phyloP scores from a whole-genome alignment of 495 filamentous ascomycete genomes.

The Lichina pygmaea region DNA sequence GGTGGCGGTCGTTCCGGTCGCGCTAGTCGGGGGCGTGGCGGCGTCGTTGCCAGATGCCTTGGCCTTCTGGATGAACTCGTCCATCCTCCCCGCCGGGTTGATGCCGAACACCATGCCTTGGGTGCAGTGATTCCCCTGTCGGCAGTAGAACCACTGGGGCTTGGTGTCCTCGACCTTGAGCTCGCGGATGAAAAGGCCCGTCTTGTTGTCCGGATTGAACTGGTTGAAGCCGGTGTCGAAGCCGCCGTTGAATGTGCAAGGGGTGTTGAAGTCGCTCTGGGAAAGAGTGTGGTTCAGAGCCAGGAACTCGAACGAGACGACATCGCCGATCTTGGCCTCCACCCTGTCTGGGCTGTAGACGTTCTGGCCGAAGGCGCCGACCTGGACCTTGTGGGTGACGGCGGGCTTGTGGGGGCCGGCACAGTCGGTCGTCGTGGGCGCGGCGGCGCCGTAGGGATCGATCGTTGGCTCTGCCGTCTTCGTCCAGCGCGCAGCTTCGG shows the following conservation, averaged over 20 bases:
- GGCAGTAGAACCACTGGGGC: slow-evolving; percentile 5
- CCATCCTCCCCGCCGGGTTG: slow-evolving; percentile 4
- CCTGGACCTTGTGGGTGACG: neutral
- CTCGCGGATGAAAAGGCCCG: neutral
- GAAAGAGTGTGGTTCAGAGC: slow-evolving; percentile 6
- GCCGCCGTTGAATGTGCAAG: slow-evolving; percentile 3
- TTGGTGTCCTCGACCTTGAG: slow-evolving; percentile 2
- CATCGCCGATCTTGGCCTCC: slow-evolving; percentile 2
- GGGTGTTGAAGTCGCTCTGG: slow-evolving; percentile 2
- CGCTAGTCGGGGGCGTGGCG: neutral
- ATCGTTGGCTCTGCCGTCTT: neutral
- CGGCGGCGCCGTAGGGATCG: neutral
- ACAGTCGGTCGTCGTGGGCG: neutral
- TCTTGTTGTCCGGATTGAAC: slow-evolving; percentile 5
- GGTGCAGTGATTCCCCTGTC: slow-evolving; percentile 4
- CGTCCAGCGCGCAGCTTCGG: neutral
- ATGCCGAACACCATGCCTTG: slow-evolving; percentile 6
- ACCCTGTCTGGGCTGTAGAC: neutral
- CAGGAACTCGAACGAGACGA: slow-evolving; percentile 5
- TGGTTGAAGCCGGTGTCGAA: slow-evolving; percentile 6
- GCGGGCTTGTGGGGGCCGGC: neutral
- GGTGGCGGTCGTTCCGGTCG: neutral
- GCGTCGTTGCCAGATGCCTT: slow-evolving; percentile 2
- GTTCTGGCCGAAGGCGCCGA: neutral
- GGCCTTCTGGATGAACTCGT: slow-evolving; percentile 5